A percentile compares a stretch with the other conserved stretches of the same genome.
Evolutionary conservation across 1,139 yeast genomes (phyloP).

Genomic region (Wickerhamomyces sp.): DNA sequence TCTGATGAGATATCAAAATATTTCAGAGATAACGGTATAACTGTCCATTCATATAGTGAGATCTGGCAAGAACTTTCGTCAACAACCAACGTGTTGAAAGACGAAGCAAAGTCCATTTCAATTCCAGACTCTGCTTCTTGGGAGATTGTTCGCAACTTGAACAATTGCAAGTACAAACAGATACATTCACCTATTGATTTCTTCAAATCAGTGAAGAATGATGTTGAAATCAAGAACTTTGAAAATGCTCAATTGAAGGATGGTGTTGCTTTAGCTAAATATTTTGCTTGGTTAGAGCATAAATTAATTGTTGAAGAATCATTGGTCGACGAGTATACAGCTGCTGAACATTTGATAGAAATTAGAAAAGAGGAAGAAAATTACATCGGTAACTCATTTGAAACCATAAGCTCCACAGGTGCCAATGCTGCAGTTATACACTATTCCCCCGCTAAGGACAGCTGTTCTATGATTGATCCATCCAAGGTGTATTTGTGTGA

Average conservation of each 20-base stretch:
- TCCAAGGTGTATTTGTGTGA: constrained; percentile 79
- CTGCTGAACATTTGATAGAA: constrained; percentile 61
- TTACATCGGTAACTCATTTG: constrained; percentile 83
- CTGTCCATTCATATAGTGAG: constrained; percentile 46
- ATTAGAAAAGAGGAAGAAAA: constrained; percentile 58
- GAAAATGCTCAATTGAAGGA: constrained; percentile 77
- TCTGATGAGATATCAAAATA: constrained; percentile 26
- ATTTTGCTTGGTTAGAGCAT: constrained; percentile 83
- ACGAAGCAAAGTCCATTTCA: constrained; percentile 38
- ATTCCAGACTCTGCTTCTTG: constrained; percentile 71
- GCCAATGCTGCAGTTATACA: constrained; percentile 92
- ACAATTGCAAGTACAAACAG: constrained; percentile 37
- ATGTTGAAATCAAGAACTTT: constrained; percentile 70
- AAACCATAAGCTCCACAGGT: constrained; percentile 90
- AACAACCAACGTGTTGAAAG: constrained; percentile 38
- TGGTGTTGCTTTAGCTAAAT: constrained; percentile 75
- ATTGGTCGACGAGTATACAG: constrained; percentile 72
- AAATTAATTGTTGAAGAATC: constrained; percentile 49
- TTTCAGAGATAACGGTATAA: constrained; percentile 33
- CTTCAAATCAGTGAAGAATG: constrained; percentile 76
- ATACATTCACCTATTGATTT: constrained; percentile 60
- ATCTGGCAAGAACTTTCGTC: constrained; percentile 49
- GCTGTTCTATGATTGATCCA: constrained; percentile 67
- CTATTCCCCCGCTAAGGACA: constrained; percentile 66
- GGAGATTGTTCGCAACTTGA: constrained; percentile 63